Conservation (phyloP, 106 monocot genomes). For the Triglochin maritima region DNA sequence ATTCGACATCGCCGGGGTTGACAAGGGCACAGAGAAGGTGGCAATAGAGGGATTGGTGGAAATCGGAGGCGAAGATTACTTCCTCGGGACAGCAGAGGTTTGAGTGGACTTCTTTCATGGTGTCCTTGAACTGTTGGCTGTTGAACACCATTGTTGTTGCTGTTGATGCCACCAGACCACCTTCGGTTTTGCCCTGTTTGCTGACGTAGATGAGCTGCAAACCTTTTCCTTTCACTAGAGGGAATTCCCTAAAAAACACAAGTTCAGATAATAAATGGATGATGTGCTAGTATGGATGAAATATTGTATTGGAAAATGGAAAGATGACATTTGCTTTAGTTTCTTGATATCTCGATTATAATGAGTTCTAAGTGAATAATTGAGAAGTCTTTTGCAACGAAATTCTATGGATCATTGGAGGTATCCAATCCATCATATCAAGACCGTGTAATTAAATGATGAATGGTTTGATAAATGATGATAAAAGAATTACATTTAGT, state of each 20-base stretch:
- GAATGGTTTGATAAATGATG: too few species aligned
- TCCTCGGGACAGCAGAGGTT: constrained; percentile 58
- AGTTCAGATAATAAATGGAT: neutral
- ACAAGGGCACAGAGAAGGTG: constrained; percentile 77
- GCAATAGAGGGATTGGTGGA: constrained; percentile 69
- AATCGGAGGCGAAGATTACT: constrained; percentile 67
- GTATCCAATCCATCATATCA: too few species aligned
- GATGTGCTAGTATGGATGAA: neutral
- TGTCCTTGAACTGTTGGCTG: constrained; percentile 35
- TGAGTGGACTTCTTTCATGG: constrained; percentile 55
- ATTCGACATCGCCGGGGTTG: constrained; percentile 57
- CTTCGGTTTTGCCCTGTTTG: constrained; percentile 50
- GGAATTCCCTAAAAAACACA: constrained; percentile 36
- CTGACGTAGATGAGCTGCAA: constrained; percentile 75
- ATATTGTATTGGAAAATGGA: neutral
- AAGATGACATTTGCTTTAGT: neutral
- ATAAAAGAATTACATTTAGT: too few species aligned
- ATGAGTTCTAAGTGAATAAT: too few species aligned
- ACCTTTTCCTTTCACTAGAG: constrained; percentile 59
- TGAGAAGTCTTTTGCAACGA: too few species aligned
- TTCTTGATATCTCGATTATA: too few species aligned
- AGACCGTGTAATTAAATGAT: too few species aligned
- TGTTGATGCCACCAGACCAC: constrained; percentile 56
- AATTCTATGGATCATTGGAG: too few species aligned
- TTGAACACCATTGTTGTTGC: constrained; percentile 68